Base-by-base conservation (phyloP, 2,329 filamentous ascomycete species). In the Dactylonectria macrodidyma region DNA sequence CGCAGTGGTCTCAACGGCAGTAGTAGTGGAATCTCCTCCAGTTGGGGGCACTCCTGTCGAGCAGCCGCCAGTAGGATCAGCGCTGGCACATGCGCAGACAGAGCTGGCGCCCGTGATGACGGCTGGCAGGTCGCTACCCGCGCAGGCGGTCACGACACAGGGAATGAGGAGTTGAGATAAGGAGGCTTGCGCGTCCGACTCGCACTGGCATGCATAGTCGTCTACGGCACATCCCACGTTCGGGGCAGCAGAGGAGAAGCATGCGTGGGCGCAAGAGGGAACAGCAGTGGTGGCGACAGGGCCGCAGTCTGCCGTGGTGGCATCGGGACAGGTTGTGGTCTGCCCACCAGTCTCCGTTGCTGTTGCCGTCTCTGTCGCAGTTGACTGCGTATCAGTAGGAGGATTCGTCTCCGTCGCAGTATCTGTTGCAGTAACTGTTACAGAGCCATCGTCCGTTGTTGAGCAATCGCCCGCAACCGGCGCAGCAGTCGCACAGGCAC, bases 121-220 rank as follows among this genome's bases (percentile, higher is more conserved):
- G 24, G 71, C 70, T 12, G 69, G 62, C 10, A 77, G 63, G 10
- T 70, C 69, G 9, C 59, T 67, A 3, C 72, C 62, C 1, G 65
- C 67, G 26, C 76, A 78, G 9, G 68, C 71, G 0, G 71, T 76
- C 1, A 68, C 67, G 3, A 78, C 75, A 38, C 76, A 78, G 14
- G 76, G 75, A n/a, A 73, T 68, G 16, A 77, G 69, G 14, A 75
- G 65, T 44, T 71, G 62, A 3, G 75, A 74, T 7, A 78, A 46
- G 16, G 65, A 69, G 9, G 72, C 72, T 22, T 72, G 69, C 14
- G 71, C 72, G 11, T 71, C 59, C 19, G 19, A 19, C 16, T 75
- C 59, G 59, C 77, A 79, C 26, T 78, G 76, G 34, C 77, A 79
- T 7, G 69, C 69, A 50, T 74, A 78, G 66, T 78, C 77, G 26